Conservation (phyloP, 768 basidiomycete genomes). For the Pisolithus marmoratus region DNA sequence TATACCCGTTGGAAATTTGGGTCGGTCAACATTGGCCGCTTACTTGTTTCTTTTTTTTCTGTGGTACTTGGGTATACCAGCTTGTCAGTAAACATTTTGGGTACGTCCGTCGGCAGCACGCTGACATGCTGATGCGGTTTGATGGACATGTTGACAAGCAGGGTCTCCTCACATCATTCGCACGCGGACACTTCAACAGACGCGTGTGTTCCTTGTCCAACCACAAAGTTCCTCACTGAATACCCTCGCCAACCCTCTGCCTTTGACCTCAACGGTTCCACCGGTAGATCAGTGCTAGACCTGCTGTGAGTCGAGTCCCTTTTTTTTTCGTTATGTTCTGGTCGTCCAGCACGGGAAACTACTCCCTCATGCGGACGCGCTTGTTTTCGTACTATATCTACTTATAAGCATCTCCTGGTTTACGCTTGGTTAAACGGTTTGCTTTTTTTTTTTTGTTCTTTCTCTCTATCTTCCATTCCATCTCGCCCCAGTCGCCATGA, state of each 20-base stretch:
- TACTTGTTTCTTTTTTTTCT: no score
- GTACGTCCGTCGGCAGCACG: no score
- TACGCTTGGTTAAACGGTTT: conserved; percentile 5
- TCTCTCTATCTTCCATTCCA: conserved; percentile 1
- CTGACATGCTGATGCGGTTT: no score
- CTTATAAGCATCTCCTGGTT: conserved; percentile 7
- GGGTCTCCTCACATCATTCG: conserved; percentile 9
- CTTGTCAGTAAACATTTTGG: no score
- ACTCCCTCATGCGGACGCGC: conserved; percentile 13
- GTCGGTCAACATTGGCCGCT: no score
- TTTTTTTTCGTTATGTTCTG: conserved; percentile 14
- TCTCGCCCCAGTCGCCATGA: conserved; percentile 14
- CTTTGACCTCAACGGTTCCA: no score
- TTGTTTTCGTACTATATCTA: conserved; percentile 14
- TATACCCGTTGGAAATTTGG: no score
- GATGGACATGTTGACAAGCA: no score
- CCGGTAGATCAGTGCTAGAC: no score
- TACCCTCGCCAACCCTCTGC: background rate
- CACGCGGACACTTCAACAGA: conserved; percentile 15
- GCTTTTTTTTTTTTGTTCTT: conserved; percentile 2
- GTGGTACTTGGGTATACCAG: no score
- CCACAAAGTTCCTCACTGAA: conserved; percentile 9
- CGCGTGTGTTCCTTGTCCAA: conserved; percentile 11
- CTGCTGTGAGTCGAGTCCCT: conserved; percentile 13
- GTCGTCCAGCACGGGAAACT: conserved; percentile 10